Base-by-base conservation (phyloP, 495 filamentous ascomycete genomes). In the Gamarada debralockiae region DNA sequence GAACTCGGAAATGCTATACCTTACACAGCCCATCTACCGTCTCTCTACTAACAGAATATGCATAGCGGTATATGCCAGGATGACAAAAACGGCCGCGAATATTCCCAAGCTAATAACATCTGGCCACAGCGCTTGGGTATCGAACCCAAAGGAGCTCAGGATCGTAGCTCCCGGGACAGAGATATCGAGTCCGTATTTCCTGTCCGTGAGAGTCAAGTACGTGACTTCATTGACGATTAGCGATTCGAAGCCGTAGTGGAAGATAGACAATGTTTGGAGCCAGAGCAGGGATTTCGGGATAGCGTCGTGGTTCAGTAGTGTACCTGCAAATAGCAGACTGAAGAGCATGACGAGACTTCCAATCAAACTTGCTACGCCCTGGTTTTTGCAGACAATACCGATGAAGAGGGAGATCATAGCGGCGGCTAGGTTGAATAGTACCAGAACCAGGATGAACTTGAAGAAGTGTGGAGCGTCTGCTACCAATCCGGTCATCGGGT, bases 311-410 rank as follows among this genome's bases (percentile, higher is more conserved):
- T 99, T 99, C 41, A 99, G 78, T 44, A 99, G 71, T 27, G 97
- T 74, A 51, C 93, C 93, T 0, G 90, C 91, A 69, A 99, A 96
- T 0, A 99, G 78, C 59, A 99, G 70, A 62, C 87, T 93, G 73
- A 99, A 99, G 25, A 99, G 79, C 93, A 99, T 99, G 43, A 97
- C 90, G 61, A 99, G 66, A 61, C 89, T 93, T 38, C 93, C 95
- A 43, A 97, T 90, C 48, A 99, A 69, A 67, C 96, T 97, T 53
- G 95, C 95, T 2, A 99, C 89, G n/a, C 89, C 86, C 7, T 75
- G 78, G 55, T 97, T 92, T 58, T 87, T 88, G 77, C 93, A 91
- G 10, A 97, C 79, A 50, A 99, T 96, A 50, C 93, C 93, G 59
- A 99, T 92, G 65, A 99, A 97, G 3, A 99, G 75, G 65, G 89